Conservation (phyloP, 306 rosid genomes). For the Rosa persica region DNA sequence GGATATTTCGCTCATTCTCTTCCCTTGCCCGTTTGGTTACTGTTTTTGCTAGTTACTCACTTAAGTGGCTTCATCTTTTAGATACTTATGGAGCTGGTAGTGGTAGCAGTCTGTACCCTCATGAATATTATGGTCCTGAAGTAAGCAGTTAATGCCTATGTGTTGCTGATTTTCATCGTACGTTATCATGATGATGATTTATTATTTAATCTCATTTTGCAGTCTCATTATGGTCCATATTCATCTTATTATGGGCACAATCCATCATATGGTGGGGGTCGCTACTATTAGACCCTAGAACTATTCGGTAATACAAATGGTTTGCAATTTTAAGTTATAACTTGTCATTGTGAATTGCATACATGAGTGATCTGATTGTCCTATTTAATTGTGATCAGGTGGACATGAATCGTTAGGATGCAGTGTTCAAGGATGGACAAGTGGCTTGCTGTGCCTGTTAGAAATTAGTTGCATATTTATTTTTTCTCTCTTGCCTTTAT, state of each 20-base stretch:
- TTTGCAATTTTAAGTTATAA: slow-evolving; percentile 19
- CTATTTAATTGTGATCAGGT: slow-evolving; percentile 43
- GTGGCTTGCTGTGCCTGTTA: slow-evolving; percentile 24
- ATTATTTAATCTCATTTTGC: slow-evolving; percentile 29
- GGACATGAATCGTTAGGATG: slow-evolving; percentile 38
- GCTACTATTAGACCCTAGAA: slow-evolving; percentile 43
- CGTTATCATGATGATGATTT: slow-evolving; percentile 15
- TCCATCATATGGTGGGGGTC: slow-evolving; percentile 47
- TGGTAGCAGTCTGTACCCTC: slow-evolving; percentile 50
- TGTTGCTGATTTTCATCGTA: slow-evolving; percentile 21
- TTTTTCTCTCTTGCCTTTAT: slow-evolving; percentile 14
- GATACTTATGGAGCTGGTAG: slow-evolving; percentile 53
- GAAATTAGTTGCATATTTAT: slow-evolving; percentile 43
- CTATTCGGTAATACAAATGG: slow-evolving; percentile 38
- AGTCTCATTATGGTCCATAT: slow-evolving; percentile 57
- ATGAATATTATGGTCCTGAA: slow-evolving; percentile 53
- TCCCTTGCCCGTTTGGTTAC: not conserved
- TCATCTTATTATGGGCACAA: slow-evolving; percentile 51
- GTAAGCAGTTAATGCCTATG: slow-evolving; percentile 46
- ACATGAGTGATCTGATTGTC: slow-evolving; percentile 28
- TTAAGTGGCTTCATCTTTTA: slow-evolving; percentile 23
- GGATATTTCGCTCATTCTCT: slow-evolving; percentile 13
- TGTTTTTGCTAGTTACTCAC: not conserved
- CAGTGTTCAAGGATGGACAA: slow-evolving; percentile 32
- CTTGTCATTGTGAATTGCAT: slow-evolving; percentile 17